A percentile compares a stretch with the other conserved stretches of the same genome.
Conservation (phyloP, 164 flowering plant species). For the Stephania yunnanensis region DNA sequence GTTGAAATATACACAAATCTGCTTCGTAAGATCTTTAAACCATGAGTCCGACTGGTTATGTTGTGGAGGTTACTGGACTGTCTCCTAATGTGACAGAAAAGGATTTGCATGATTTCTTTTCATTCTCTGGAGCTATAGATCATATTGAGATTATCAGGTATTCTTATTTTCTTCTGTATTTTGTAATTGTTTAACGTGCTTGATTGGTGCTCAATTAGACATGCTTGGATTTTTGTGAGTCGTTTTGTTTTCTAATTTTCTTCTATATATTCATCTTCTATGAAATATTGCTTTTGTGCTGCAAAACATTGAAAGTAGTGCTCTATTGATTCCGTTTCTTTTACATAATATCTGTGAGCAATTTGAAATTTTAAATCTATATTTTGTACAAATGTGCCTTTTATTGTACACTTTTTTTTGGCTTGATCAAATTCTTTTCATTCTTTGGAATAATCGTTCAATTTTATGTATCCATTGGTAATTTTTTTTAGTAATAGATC, state of each 20-base stretch:
- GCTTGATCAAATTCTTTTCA: background rate
- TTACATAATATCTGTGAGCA: background rate
- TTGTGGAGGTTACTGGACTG: constrained; percentile 62
- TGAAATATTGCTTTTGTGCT: background rate
- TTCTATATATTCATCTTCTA: background rate
- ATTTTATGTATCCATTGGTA: background rate
- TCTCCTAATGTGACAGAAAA: constrained; percentile 77
- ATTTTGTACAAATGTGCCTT: background rate
- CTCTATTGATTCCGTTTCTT: background rate
- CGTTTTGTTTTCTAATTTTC: background rate
- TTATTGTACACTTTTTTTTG: background rate
- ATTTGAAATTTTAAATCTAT: background rate
- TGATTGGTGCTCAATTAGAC: background rate
- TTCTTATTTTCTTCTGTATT: background rate
- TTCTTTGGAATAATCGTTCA: background rate
- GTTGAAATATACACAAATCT: background rate
- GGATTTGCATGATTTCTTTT: constrained; percentile 66
- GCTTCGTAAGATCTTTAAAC: background rate
- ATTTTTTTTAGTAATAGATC: background rate
- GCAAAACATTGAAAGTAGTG: background rate
- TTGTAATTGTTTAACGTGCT: background rate
- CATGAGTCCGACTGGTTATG: constrained; percentile 53
- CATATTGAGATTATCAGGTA: constrained; percentile 81
- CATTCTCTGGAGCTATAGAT: constrained; percentile 63
- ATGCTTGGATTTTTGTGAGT: too few relatives aligned